Conservation (phyloP, 2,329 filamentous ascomycete species). For the Aspergillus terreus region DNA sequence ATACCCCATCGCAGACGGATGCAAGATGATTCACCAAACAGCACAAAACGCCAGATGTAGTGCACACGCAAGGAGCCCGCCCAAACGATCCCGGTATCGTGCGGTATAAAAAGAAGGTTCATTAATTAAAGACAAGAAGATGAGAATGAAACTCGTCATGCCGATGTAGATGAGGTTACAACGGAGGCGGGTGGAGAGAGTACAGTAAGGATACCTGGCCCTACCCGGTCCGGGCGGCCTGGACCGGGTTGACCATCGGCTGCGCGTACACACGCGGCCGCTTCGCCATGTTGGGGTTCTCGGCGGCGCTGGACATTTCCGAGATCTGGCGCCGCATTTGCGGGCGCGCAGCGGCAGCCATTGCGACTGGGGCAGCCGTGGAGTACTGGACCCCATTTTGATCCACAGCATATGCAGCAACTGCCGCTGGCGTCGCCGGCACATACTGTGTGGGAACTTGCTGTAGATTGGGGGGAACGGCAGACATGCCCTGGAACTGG, state of each 20-base stretch:
- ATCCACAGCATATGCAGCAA: constrained; percentile 36
- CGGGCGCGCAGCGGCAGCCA: constrained; percentile 26
- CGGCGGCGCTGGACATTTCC: constrained; percentile 55
- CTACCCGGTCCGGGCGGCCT: constrained; percentile 41
- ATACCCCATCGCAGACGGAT: not conserved
- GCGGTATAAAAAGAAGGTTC: constrained; percentile 5
- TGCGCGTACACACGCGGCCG: constrained; percentile 56
- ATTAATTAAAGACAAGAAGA: constrained; percentile 2
- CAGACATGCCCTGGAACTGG: constrained; percentile 55
- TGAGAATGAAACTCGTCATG: constrained; percentile 6
- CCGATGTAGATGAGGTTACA: not conserved
- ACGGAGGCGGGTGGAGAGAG: not conserved
- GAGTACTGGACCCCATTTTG: constrained; percentile 40
- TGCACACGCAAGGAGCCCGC: constrained; percentile 4
- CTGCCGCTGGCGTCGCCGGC: constrained; percentile 32
- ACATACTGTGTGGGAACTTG: constrained; percentile 41
- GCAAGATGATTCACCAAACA: constrained; percentile 2
- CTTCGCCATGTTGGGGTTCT: constrained; percentile 52
- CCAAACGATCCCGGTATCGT: constrained; percentile 8
- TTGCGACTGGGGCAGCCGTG: constrained; percentile 28
- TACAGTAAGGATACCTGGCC: not conserved
- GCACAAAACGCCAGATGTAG: constrained; percentile 1
- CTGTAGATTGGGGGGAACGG: constrained; percentile 49
- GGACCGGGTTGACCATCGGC: constrained; percentile 48
- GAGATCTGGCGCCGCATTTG: constrained; percentile 58